These are phyloP conservation scores for Aspergillus taichungensis DNA, from an alignment of 495 filamentous ascomycete species.

Conservation along the genomic window DNA sequence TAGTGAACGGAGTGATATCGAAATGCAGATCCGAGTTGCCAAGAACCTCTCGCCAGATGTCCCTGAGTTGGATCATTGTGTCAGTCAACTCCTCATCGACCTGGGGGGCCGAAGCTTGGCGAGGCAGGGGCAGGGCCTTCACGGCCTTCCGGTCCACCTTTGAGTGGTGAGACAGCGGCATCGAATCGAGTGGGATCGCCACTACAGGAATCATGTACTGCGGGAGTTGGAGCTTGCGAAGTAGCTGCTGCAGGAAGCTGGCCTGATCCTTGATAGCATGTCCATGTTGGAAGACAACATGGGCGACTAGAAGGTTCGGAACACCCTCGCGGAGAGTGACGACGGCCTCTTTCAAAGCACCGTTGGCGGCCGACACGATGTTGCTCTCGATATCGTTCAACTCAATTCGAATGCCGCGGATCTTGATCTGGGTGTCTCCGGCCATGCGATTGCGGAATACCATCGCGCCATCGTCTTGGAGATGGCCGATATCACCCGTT, in stretches of 20 bases:
- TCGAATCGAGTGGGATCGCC: slow-evolving; percentile 15
- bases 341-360: slow-evolving; percentile 20
- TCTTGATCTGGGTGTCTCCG: slow-evolving; percentile 41
- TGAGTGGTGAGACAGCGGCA: slow-evolving; percentile 23
- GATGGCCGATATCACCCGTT: slow-evolving; percentile 31
- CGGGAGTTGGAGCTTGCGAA: slow-evolving; percentile 19
- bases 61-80: slow-evolving; percentile 12
- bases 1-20: slow-evolving; percentile 11
- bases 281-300: slow-evolving; percentile 17
- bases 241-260: slow-evolving; percentile 14
- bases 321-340: slow-evolving; percentile 18
- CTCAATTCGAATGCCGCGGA: slow-evolving; percentile 43
- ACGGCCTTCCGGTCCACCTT: slow-evolving; percentile 29
- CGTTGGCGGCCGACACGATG: slow-evolving; percentile 19
- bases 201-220: slow-evolving; percentile 30
- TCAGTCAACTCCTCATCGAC: slow-evolving; percentile 13
- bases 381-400: slow-evolving; percentile 36
- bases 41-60: slow-evolving; percentile 22
- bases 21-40: slow-evolving; percentile 1
- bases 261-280: slow-evolving; percentile 5
- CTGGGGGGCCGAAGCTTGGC: neutral
- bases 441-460: slow-evolving; percentile 29
- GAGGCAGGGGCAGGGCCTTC: slow-evolving; percentile 13
- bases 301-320: slow-evolving; percentile 24
- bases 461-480: slow-evolving; percentile 28